Percentiles rank a stretch among this genome's conserved stretches.
These are phyloP conservation scores for Lentithecium fluviatile DNA, from an alignment of 495 filamentous ascomycete genomes.

Conservation along the genomic window DNA sequence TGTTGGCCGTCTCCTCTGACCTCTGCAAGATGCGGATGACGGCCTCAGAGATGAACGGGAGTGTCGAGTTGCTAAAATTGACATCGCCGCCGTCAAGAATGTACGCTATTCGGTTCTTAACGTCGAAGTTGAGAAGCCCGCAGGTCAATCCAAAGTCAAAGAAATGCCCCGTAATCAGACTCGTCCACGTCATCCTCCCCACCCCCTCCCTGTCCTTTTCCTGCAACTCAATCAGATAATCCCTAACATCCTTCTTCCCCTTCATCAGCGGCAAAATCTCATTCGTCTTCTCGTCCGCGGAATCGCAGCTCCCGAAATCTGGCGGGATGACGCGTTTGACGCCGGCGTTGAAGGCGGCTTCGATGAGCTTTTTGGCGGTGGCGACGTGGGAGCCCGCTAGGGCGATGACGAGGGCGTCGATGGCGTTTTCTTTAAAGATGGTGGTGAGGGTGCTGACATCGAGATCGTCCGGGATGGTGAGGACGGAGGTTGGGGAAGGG, in stretches of 20 bases:
- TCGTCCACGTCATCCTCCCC: conserved; percentile 30
- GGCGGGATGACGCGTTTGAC: conserved; percentile 33
- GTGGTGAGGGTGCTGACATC: conserved; percentile 5
- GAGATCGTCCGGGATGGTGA: conserved; percentile 32
- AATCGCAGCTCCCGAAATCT: conserved; percentile 35
- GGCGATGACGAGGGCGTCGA: conserved; percentile 33
- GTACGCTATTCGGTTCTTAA: conserved; percentile 18
- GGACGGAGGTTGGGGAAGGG: conserved; percentile 7
- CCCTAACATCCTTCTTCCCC: conserved; percentile 28
- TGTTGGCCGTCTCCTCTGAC: conserved; percentile 26
- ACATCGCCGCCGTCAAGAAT: conserved; percentile 34
- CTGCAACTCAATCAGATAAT: conserved; percentile 8
- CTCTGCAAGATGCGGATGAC: conserved; percentile 19
- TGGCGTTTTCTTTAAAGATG: conserved; percentile 3
- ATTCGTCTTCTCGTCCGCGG: conserved; percentile 20
- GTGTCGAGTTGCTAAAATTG: conserved; percentile 21
- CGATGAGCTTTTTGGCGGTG: conserved; percentile 19
- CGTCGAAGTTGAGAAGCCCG: conserved; percentile 25
- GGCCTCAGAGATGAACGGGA: conserved; percentile 26
- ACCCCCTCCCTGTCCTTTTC: conserved; percentile 1
- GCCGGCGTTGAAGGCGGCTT: conserved; percentile 27
- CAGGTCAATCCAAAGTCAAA: conserved; percentile 28
- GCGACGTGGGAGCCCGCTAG: conserved; percentile 28
- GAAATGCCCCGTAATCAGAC: conserved; percentile 33
- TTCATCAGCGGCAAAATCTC: conserved; percentile 29